Evolutionary conservation across 148 eudicot genomes (phyloP).

Genomic region (Fagopyrum tataricum): DNA sequence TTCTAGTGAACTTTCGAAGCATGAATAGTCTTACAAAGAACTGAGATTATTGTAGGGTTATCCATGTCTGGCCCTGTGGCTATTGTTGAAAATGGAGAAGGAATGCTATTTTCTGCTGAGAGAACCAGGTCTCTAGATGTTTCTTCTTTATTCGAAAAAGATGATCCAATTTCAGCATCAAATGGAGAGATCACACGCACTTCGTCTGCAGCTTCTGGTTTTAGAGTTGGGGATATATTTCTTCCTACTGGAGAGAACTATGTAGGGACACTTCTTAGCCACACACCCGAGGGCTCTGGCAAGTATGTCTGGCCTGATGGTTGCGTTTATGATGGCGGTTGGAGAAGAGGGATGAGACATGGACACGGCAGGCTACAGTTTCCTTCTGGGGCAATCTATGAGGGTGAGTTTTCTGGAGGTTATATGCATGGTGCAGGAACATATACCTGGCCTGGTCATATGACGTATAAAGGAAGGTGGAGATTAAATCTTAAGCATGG

Average conservation of each 20-base stretch:
- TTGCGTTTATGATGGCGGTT: slow-evolving; percentile 77
- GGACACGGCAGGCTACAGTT: slow-evolving; percentile 72
- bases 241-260: slow-evolving; percentile 70
- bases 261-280: slow-evolving; percentile 62
- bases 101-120: not conserved
- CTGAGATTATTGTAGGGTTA: not conserved
- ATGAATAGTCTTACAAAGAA: not conserved
- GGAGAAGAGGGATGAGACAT: slow-evolving; percentile 87
- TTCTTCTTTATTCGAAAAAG: slow-evolving; percentile 26
- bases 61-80: not conserved
- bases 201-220: slow-evolving; percentile 43
- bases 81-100: too few species aligned
- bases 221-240: slow-evolving; percentile 50
- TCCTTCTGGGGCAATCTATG: slow-evolving; percentile 73
- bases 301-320: slow-evolving; percentile 77
- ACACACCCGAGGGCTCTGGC: slow-evolving; percentile 84
- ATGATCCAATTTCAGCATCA: too few species aligned
- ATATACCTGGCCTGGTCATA: slow-evolving; percentile 42
- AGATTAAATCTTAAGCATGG: slow-evolving; percentile 85
- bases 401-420: slow-evolving; percentile 94
- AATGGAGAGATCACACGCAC: slow-evolving; percentile 38
- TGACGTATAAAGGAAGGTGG: slow-evolving; percentile 81
- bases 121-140: slow-evolving; percentile 52
- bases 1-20: not conserved
- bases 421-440: slow-evolving; percentile 87